Percentiles rank a stretch among this genome's conserved stretches.
These are phyloP conservation scores for Paramecium bursaria DNA, from an alignment of 73 alveolate species.

Conservation along the genomic window DNA sequence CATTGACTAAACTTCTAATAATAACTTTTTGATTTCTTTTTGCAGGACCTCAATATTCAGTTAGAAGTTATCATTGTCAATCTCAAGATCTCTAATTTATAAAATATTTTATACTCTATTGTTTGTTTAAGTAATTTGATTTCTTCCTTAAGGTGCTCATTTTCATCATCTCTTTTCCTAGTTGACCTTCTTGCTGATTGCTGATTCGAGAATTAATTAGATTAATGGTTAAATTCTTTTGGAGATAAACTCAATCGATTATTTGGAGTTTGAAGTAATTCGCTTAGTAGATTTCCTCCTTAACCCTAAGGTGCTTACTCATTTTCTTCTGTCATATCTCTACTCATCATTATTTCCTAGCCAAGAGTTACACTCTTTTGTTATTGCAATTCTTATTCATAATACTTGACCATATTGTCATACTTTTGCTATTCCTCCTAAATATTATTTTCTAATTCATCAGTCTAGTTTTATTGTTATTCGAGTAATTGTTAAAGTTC, in stretches of 20 bases:
- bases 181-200: constrained; percentile 31
- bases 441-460: constrained; percentile 28
- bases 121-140: constrained; percentile 1
- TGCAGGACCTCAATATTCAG: constrained; percentile 23
- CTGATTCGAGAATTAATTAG: no score
- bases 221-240: no score
- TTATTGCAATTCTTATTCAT: constrained; percentile 28
- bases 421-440: background rate
- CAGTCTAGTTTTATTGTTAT: background rate
- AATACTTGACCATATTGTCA: constrained; percentile 14
- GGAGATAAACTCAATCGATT: no score
- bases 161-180: background rate
- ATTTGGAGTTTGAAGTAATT: no score
- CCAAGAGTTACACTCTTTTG: background rate
- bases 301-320: constrained; percentile 57
- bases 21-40: constrained; percentile 17
- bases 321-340: background rate
- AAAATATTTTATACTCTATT: background rate
- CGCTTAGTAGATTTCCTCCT: constrained; percentile 53
- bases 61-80: background rate
- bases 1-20: constrained; percentile 12
- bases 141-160: background rate
- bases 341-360: no score
- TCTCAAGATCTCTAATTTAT: background rate
- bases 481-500: background rate